phyloP scores from a whole-genome alignment of 1,284 basidiomycete species.

The Trichosporon inkin region DNA sequence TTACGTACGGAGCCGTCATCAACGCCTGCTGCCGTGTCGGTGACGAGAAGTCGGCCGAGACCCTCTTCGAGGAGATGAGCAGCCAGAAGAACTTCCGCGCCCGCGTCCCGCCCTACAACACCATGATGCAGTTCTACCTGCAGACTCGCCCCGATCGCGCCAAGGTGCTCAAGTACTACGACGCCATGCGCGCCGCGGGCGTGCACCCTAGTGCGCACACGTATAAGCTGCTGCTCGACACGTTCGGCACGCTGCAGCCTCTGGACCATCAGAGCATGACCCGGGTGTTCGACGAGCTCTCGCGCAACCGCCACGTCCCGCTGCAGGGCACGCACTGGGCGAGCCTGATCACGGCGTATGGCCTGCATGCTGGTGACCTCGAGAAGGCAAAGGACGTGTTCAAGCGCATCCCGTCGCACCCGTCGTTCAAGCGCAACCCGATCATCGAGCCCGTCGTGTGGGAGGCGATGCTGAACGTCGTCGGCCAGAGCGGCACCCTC shows the following conservation, averaged over 20 bases:
- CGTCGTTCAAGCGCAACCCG: slow-evolving; percentile 28
- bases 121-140: slow-evolving; percentile 97
- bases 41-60: slow-evolving; percentile 75
- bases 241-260: slow-evolving; percentile 81
- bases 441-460: slow-evolving; percentile 81
- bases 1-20: slow-evolving; percentile 94
- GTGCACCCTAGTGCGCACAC: slow-evolving; percentile 81
- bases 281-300: slow-evolving; percentile 63
- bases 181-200: slow-evolving; percentile 61
- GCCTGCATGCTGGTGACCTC: slow-evolving; percentile 73
- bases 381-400: slow-evolving; percentile 73
- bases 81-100: slow-evolving; percentile 70
- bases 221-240: slow-evolving; percentile 91
- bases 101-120: slow-evolving; percentile 88
- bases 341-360: slow-evolving; percentile 84
- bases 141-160: slow-evolving; percentile 81
- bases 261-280: slow-evolving; percentile 74
- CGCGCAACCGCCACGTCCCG: slow-evolving; percentile 55
- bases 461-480: slow-evolving; percentile 84
- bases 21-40: slow-evolving; percentile 88
- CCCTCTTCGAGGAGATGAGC: slow-evolving; percentile 82
- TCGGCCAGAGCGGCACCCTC: slow-evolving; percentile 71
- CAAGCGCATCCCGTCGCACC: slow-evolving; percentile 64
- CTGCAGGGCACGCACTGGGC: slow-evolving; percentile 88
- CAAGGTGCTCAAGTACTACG: slow-evolving; percentile 70